A percentile compares a stretch with the other conserved stretches of the same genome.
phyloP scores from a whole-genome alignment of 495 filamentous ascomycete genomes.

The Aspergillus sclerotioniger region DNA sequence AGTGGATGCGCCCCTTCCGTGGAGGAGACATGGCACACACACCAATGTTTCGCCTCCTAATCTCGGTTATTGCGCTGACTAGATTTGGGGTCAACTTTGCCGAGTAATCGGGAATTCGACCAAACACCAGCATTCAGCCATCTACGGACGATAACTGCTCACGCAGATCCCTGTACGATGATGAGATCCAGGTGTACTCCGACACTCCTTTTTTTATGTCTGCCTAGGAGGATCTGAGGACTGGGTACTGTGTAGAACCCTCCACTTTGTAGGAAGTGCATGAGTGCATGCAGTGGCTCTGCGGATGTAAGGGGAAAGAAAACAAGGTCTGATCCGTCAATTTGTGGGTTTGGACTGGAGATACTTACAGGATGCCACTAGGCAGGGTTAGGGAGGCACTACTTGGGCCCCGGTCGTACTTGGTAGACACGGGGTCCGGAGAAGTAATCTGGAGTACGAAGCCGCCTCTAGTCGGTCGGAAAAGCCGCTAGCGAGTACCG shows the following conservation, averaged over 20 bases:
- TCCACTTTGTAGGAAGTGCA: background rate
- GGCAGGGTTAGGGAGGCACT: no score
- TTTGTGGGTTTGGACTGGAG: no score
- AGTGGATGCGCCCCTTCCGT: conserved; percentile 3
- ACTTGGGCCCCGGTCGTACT: no score
- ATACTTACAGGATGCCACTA: no score
- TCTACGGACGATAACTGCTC: background rate
- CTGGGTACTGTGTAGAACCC: background rate
- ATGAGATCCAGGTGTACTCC: background rate
- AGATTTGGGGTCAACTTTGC: background rate
- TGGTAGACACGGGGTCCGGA: no score
- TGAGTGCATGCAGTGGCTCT: background rate
- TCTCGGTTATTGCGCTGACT: background rate
- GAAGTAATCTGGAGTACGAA: background rate
- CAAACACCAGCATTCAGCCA: background rate
- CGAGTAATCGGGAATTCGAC: background rate
- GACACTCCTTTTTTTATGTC: background rate
- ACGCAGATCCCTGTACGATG: background rate
- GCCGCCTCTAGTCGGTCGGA: no score
- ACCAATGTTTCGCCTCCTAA: background rate
- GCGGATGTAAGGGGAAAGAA: background rate
- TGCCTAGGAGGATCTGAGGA: background rate
- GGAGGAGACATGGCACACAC: background rate
- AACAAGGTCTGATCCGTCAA: background rate
- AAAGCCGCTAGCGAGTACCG: background rate